These are phyloP conservation scores for Colletotrichum sp. DNA, from an alignment of 2,329 filamentous ascomycete species.

Conservation along the genomic window DNA sequence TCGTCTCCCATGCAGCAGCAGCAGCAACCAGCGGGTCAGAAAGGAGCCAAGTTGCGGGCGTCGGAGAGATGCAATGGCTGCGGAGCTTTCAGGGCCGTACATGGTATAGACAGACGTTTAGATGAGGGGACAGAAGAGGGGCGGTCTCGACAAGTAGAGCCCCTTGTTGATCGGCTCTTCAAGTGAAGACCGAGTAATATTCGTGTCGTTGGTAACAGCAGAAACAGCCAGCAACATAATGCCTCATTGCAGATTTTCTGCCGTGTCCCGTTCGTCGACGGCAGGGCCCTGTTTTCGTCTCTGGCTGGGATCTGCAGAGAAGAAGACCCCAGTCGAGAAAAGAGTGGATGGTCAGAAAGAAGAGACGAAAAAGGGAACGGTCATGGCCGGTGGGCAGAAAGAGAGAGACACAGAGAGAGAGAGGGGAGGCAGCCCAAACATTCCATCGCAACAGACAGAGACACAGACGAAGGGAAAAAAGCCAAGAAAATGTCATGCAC, in stretches of 20 bases:
- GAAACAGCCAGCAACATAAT: slow-evolving; percentile 6
- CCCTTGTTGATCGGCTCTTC: background rate
- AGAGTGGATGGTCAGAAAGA: background rate
- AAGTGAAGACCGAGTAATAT: background rate
- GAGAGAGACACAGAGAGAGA: background rate
- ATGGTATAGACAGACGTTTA: background rate
- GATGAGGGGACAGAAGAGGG: background rate
- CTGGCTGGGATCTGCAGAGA: background rate
- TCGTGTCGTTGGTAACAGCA: background rate
- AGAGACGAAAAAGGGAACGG: background rate
- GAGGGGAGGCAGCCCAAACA: background rate
- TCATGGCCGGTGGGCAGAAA: background rate
- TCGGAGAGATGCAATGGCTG: slow-evolving; percentile 1
- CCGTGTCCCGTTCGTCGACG: background rate
- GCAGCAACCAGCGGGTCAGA: background rate
- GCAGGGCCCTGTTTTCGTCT: background rate
- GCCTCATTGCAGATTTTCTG: background rate
- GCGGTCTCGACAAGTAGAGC: background rate
- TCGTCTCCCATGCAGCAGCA: background rate
- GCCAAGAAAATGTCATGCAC: background rate
- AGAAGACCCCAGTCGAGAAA: background rate
- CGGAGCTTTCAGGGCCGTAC: background rate
- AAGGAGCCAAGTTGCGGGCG: slow-evolving; percentile 10
- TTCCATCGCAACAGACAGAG: background rate
- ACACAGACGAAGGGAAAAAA: background rate